Conservation (phyloP, 208 protist genomes). For the Herpetomonas tarakana region DNA sequence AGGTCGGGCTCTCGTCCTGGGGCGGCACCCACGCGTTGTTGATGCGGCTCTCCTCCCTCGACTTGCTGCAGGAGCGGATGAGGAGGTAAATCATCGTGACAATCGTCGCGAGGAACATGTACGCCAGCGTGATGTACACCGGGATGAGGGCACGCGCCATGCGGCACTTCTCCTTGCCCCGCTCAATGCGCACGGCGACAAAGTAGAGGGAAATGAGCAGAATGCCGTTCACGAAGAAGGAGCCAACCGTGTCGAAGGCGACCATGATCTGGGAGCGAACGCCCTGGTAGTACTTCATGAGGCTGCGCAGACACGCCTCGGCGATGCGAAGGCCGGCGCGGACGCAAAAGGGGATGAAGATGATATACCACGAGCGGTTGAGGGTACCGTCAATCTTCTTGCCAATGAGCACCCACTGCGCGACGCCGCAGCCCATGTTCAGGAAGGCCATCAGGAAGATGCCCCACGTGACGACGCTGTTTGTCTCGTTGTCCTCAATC, state of each 20-base stretch:
- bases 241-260: constrained; percentile 77
- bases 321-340: constrained; percentile 59
- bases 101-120: constrained; percentile 65
- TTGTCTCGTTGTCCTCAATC: constrained; percentile 52
- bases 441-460: constrained; percentile 72
- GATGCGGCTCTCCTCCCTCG: constrained; percentile 29
- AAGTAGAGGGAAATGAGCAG: constrained; percentile 81
- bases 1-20: constrained; percentile 13
- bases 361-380: constrained; percentile 67
- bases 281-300: constrained; percentile 69
- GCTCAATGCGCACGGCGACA: constrained; percentile 66
- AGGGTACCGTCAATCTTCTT: constrained; percentile 55
- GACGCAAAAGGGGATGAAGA: constrained; percentile 70
- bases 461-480: constrained; percentile 54
- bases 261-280: constrained; percentile 54
- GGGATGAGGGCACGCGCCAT: constrained; percentile 62
- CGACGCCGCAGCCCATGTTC: constrained; percentile 58
- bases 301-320: constrained; percentile 71
- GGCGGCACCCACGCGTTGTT: constrained; percentile 46
- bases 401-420: constrained; percentile 77
- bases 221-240: constrained; percentile 82
- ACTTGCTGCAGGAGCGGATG: constrained; percentile 16
- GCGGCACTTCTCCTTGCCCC: constrained; percentile 29
- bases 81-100: constrained; percentile 63
- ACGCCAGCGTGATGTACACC: constrained; percentile 65